These are phyloP conservation scores for Phialemoniopsis sp. DNA, from an alignment of 2,329 filamentous ascomycete genomes.

Conservation along the genomic window DNA sequence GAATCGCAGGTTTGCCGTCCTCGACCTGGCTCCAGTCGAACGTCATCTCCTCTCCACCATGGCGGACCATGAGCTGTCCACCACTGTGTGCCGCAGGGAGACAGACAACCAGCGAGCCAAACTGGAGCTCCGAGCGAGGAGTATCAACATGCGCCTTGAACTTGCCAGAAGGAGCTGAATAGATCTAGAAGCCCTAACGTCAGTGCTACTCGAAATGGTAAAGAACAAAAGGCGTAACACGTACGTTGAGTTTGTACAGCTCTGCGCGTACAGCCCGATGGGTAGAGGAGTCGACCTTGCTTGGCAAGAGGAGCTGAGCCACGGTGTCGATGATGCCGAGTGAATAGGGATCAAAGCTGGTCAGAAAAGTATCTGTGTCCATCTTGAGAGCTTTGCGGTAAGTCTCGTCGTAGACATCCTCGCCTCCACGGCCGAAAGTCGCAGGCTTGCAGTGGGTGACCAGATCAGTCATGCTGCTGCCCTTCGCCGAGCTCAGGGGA, in stretches of 20 bases:
- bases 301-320: conserved; percentile 37
- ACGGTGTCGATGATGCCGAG: conserved; percentile 47
- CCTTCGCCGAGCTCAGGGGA: too few species aligned
- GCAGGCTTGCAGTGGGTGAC: too few species aligned
- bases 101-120: conserved; percentile 51
- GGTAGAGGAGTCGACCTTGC: conserved; percentile 13
- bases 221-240: conserved; percentile 2
- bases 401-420: conserved; percentile 44
- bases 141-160: conserved; percentile 52
- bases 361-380: conserved; percentile 38
- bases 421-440: too few species aligned
- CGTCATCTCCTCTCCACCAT: conserved; percentile 23
- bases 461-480: too few species aligned
- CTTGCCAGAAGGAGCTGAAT: conserved; percentile 42
- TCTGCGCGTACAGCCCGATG: conserved; percentile 39
- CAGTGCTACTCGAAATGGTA: neutral
- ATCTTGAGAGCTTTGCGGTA: conserved; percentile 51
- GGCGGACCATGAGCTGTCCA: conserved; percentile 36
- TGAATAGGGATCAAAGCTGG: conserved; percentile 46
- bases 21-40: conserved; percentile 33
- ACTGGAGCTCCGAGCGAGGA: conserved; percentile 39
- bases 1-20: conserved; percentile 10
- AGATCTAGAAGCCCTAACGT: conserved; percentile 33
- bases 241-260: conserved; percentile 53
- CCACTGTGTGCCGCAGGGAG: conserved; percentile 32